phyloP scores from a whole-genome alignment of 116 monocot species.

The Trichopus zeylanicus region DNA sequence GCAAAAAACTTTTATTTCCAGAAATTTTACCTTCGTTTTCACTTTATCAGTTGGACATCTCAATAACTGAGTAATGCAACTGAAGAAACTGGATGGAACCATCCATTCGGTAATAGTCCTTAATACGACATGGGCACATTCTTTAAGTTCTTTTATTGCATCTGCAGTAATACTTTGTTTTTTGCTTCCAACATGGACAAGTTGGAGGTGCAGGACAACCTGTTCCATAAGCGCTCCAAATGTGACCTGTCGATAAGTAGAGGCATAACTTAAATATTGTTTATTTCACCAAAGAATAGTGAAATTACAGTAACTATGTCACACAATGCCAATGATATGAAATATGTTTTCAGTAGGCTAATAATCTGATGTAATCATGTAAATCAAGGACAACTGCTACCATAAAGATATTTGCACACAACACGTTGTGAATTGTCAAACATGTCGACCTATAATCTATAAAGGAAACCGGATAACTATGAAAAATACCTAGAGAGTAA shows the following conservation, averaged over 20 bases:
- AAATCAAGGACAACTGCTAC: no score
- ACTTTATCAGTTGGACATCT: constrained; percentile 33
- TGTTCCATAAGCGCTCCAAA: constrained; percentile 74
- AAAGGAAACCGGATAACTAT: no score
- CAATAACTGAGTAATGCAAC: constrained; percentile 41
- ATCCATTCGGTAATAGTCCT: constrained; percentile 48
- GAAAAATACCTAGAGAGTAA: no score
- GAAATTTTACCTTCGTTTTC: constrained; percentile 44
- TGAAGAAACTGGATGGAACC: constrained; percentile 58
- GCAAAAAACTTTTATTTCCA: neutral
- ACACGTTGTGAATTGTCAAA: no score
- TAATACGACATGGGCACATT: constrained; percentile 25
- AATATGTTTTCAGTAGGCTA: no score
- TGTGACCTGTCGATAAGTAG: constrained; percentile 28
- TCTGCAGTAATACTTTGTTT: constrained; percentile 13
- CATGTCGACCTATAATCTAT: no score
- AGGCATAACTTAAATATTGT: no score
- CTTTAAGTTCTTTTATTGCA: constrained; percentile 29
- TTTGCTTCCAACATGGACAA: constrained; percentile 25
- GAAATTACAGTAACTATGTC: no score
- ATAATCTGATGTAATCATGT: no score
- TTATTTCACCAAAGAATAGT: no score
- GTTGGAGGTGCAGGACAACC: constrained; percentile 45
- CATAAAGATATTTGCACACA: no score
- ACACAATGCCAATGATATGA: no score